A percentile compares a stretch with the other conserved stretches of the same genome.
Evolutionary conservation across 768 basidiomycete genomes (phyloP).

Genomic region (Suillus cothurnatus): DNA sequence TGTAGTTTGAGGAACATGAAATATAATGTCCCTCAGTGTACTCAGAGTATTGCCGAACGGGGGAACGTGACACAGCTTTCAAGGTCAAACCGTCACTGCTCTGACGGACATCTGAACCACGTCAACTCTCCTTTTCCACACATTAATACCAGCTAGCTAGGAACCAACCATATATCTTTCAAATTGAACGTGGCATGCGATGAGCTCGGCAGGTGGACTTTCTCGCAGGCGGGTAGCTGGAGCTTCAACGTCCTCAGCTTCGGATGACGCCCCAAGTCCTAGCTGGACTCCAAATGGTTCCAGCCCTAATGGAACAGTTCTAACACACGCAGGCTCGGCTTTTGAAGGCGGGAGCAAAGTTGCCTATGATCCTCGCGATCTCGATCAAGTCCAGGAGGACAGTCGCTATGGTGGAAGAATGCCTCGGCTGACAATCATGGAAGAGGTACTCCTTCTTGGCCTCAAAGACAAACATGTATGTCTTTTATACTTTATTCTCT

Average conservation of each 20-base stretch:
- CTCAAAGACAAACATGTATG: conserved; percentile 94
- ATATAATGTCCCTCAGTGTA: neutral
- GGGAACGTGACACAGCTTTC: conserved; percentile 12
- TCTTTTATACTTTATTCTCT: conserved; percentile 16
- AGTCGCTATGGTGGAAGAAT: conserved; percentile 67
- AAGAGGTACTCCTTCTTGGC: conserved; percentile 92
- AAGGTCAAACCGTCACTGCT: conserved; percentile 3
- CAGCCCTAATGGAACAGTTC: conserved; percentile 30
- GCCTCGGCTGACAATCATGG: conserved; percentile 92
- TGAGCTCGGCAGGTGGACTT: conserved; percentile 56
- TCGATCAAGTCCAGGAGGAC: conserved; percentile 71
- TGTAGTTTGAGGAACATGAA: neutral
- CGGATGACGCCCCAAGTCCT: conserved; percentile 39
- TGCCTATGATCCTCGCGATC: conserved; percentile 91
- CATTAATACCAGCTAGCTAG: neutral
- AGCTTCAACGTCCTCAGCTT: conserved; percentile 38
- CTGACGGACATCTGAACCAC: conserved; percentile 5
- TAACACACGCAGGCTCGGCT: conserved; percentile 74
- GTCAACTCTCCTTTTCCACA: neutral
- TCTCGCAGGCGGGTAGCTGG: conserved; percentile 59
- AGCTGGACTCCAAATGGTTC: conserved; percentile 33
- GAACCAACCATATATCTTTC: neutral
- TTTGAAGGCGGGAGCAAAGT: conserved; percentile 87
- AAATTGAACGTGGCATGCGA: conserved; percentile 26
- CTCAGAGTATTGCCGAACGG: neutral